Conservation (phyloP, 208 protist species). For the Trypanosoma mega region DNA sequence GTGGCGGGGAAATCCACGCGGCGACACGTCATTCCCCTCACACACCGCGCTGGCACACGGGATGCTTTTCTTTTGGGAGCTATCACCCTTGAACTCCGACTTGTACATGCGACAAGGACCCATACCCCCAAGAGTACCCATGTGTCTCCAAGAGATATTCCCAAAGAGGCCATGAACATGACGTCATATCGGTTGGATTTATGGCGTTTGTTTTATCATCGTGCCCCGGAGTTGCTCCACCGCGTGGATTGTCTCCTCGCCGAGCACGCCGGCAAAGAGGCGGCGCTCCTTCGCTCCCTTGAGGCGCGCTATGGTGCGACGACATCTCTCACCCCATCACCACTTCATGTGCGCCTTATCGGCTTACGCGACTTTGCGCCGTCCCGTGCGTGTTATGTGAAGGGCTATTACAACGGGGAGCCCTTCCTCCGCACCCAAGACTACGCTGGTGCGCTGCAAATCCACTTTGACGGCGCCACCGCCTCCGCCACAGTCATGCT, state of each 20-base stretch:
- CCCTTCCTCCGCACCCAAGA: slow-evolving; percentile 22
- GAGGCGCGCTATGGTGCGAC: slow-evolving; percentile 11
- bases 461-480: slow-evolving; percentile 3
- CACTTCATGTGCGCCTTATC: slow-evolving; percentile 27
- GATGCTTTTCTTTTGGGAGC: slow-evolving; percentile 26
- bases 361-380: slow-evolving; percentile 17
- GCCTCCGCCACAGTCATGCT: slow-evolving; percentile 5
- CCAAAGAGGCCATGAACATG: slow-evolving; percentile 2
- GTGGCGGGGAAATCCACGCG: neutral
- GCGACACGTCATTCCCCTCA: slow-evolving; percentile 21
- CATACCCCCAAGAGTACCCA: no score
- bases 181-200: slow-evolving; percentile 15
- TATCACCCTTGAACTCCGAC: slow-evolving; percentile 31
- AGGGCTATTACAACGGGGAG: slow-evolving; percentile 25
- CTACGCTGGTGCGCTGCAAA: neutral
- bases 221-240: slow-evolving; percentile 37
- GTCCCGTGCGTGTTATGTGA: slow-evolving; percentile 24
- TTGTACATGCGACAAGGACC: no score
- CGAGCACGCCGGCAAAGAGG: slow-evolving; percentile 13
- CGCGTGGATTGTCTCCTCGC: slow-evolving; percentile 32
- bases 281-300: slow-evolving; percentile 4
- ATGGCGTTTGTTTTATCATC: slow-evolving; percentile 24
- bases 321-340: no score
- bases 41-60: slow-evolving; percentile 16
- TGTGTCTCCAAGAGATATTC: no score